These are phyloP conservation scores for Pisolithus albus DNA, from an alignment of 768 basidiomycete species.

Conservation along the genomic window DNA sequence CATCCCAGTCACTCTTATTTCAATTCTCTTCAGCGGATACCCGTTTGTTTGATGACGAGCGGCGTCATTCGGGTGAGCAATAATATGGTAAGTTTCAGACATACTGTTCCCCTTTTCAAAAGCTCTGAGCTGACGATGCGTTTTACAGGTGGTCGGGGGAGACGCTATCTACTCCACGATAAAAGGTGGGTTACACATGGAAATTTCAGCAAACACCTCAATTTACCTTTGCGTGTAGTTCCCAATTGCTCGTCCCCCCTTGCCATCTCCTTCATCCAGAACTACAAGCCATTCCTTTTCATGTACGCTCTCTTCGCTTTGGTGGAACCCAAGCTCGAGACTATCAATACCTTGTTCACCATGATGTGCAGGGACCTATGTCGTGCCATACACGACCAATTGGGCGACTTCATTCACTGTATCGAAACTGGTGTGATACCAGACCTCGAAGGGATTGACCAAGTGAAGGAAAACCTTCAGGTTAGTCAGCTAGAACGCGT, in stretches of 20 bases:
- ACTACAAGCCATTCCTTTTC: conserved; percentile 19
- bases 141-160: conserved; percentile 9
- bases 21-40: no score
- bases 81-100: conserved; percentile 8
- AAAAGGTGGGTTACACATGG: conserved; percentile 4
- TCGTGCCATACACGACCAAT: conserved; percentile 13
- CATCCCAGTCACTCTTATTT: no score
- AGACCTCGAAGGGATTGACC: conserved; percentile 7
- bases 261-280: conserved; percentile 12
- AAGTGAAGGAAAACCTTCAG: conserved; percentile 10
- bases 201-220: no score
- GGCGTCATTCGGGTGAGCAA: conserved; percentile 16
- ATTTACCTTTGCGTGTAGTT: conserved; percentile 1
- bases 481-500: background rate
- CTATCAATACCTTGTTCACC: conserved; percentile 17
- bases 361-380: conserved; percentile 18
- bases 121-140: background rate
- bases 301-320: conserved; percentile 18
- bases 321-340: conserved; percentile 13
- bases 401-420: conserved; percentile 13
- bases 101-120: background rate
- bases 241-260: conserved; percentile 12
- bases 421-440: conserved; percentile 13
- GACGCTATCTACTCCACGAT: conserved; percentile 4
- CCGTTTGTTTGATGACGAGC: conserved; percentile 16